These are phyloP conservation scores for Lentinula edodes DNA, from an alignment of 768 basidiomycete genomes.

Conservation along the genomic window DNA sequence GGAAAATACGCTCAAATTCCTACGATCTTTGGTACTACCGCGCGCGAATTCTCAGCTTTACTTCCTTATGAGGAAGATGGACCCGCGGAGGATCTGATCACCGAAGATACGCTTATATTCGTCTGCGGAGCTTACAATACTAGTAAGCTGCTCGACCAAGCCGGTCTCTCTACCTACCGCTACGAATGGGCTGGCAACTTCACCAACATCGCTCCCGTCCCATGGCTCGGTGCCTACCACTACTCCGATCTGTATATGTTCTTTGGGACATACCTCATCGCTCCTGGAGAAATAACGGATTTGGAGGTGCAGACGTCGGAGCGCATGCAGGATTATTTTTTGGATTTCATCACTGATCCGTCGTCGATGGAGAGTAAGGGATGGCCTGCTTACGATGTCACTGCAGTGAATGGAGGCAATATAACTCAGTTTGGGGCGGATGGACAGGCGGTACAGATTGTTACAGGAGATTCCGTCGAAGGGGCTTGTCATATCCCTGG, in stretches of 20 bases:
- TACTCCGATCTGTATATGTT: slow-evolving; percentile 12
- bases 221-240: slow-evolving; percentile 14
- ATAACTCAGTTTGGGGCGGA: slow-evolving; percentile 9
- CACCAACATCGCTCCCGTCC: slow-evolving; percentile 3
- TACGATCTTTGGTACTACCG: slow-evolving; percentile 7
- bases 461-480: slow-evolving; percentile 8
- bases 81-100: slow-evolving; percentile 5
- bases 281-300: slow-evolving; percentile 4
- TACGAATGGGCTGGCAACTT: slow-evolving; percentile 10
- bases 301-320: slow-evolving; percentile 11
- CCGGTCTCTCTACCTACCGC: slow-evolving; percentile 7
- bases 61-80: slow-evolving; percentile 6
- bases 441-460: slow-evolving; percentile 5
- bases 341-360: slow-evolving; percentile 16
- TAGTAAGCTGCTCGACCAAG: slow-evolving; percentile 3
- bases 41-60: slow-evolving; percentile 7
- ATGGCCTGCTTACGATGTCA: slow-evolving; percentile 9
- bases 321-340: slow-evolving; percentile 14
- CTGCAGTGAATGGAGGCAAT: slow-evolving; percentile 7
- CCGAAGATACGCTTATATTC: neutral
- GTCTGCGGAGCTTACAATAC: slow-evolving; percentile 7
- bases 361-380: slow-evolving; percentile 1
- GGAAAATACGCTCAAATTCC: slow-evolving; percentile 6
- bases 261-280: slow-evolving; percentile 15
- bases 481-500: slow-evolving; percentile 6